Base-by-base conservation (phyloP, 768 basidiomycete genomes). In the Boletellus sp. region DNA sequence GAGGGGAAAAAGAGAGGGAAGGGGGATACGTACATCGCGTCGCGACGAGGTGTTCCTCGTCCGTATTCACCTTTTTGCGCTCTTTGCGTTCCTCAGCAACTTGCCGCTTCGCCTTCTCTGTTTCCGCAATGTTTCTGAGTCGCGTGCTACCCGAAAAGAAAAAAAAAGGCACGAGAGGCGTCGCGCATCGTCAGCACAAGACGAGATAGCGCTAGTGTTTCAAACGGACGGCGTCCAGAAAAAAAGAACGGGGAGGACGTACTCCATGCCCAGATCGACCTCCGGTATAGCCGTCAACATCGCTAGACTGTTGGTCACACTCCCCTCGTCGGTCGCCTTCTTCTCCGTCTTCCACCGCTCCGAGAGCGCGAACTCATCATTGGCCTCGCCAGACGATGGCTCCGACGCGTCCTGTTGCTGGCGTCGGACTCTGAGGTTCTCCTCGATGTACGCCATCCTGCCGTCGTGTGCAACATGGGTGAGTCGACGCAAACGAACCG, bases 241-340 rank as follows among this genome's bases (percentile, higher is more conserved):
- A 6, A 12, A 15, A 22, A 37, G n/a, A 50, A 6, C 15, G 16
- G 3, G 3, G 12, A 33, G 0, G 31, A 84, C 91, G 59, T 59
- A 97, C 94, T 99, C 94, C 87, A 98, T 96, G 48, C 96, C 96
- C 4, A 99, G 77, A 68, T 99, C 95, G 9, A 98, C 93, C 64
- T 98, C 96, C 0, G 95, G 96, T 59, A 99, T 98, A 32, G 91
- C 93, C 15, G 94, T 97, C 47, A 99, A 76, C 96, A 98, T 99
- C 4, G 90, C 84, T 68, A 95, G 62, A 58, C 90, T 93, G 55
- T 91, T 93, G 12, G 93, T 91, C 22, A 97, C 93, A 62, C 81
- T 96, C 8, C 95, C 96, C 53, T 94, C 94, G 52, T 96, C 90
- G 3, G 79, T 75, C 13, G 70, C 65, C 52, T 57, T 76, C 61